Conservation (phyloP, 805 yeast genomes). For the Nakazawaea wickerhamii region DNA sequence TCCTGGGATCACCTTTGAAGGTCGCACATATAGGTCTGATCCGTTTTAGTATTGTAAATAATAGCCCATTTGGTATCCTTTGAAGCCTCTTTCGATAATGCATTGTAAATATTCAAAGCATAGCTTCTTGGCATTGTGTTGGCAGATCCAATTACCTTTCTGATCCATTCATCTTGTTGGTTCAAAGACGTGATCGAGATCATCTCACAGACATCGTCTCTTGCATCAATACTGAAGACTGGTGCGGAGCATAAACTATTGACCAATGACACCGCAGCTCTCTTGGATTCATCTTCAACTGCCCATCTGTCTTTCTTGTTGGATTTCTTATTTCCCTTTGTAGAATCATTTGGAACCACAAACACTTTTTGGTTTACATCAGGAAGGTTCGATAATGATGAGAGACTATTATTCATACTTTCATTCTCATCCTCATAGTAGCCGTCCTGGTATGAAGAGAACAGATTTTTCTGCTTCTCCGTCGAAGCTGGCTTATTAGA, state of each 20-base stretch:
- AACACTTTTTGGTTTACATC: constrained; percentile 47
- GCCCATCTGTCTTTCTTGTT: constrained; percentile 76
- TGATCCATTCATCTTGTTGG: constrained; percentile 75
- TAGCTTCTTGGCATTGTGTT: constrained; percentile 77
- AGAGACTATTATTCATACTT: constrained; percentile 19
- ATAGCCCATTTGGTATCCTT: constrained; percentile 74
- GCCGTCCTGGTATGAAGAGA: constrained; percentile 1
- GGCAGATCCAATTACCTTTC: constrained; percentile 80
- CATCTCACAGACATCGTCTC: constrained; percentile 83
- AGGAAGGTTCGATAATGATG: constrained; percentile 23
- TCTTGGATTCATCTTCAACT: constrained; percentile 65
- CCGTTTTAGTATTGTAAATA: constrained; percentile 72
- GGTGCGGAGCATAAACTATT: constrained; percentile 60
- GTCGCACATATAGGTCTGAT: constrained; percentile 62
- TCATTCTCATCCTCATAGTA: constrained; percentile 18
- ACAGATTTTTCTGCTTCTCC: constrained; percentile 1
- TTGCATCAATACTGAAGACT: constrained; percentile 63
- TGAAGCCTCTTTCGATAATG: constrained; percentile 66
- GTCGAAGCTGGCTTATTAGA: constrained; percentile 1
- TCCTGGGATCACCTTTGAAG: too few relatives aligned
- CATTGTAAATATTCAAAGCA: constrained; percentile 65
- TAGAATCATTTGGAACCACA: constrained; percentile 75
- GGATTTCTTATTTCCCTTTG: constrained; percentile 67
- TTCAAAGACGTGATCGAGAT: constrained; percentile 70
- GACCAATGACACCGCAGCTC: constrained; percentile 51